Evolutionary conservation across 805 yeast species (phyloP).

Genomic region (Candida ponderosae): DNA sequence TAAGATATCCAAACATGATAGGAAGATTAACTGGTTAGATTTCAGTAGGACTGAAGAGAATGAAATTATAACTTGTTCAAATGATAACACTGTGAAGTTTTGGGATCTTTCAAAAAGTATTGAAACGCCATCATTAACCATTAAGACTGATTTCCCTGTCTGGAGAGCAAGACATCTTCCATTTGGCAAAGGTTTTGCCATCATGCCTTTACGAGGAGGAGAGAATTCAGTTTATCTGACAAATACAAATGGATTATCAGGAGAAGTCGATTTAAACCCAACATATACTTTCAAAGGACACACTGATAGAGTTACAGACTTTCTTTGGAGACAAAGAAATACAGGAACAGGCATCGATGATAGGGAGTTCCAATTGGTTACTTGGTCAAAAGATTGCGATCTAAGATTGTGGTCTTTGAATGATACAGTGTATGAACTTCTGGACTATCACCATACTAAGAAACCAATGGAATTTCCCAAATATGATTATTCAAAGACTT

Average conservation of each 20-base stretch:
- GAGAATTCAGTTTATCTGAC: constrained; percentile 36
- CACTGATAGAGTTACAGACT: constrained; percentile 77
- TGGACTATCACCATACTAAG: constrained; percentile 31
- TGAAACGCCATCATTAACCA: constrained; percentile 44
- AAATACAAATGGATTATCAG: constrained; percentile 16
- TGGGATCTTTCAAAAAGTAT: constrained; percentile 57
- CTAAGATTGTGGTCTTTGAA: constrained; percentile 72
- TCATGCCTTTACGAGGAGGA: constrained; percentile 90
- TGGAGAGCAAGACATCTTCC: constrained; percentile 86
- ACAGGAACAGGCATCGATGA: constrained; percentile 43
- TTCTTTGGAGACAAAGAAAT: constrained; percentile 74
- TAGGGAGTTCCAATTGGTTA: constrained; percentile 82
- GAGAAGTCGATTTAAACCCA: constrained; percentile 38
- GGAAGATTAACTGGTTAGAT: constrained; percentile 85
- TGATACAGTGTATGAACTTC: constrained; percentile 38
- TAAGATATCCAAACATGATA: constrained; percentile 65
- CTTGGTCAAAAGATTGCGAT: constrained; percentile 91
- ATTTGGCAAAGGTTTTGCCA: constrained; percentile 79
- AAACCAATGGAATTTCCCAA: constrained; percentile 27
- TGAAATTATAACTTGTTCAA: constrained; percentile 73
- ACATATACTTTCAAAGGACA: constrained; percentile 70
- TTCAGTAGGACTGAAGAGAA: constrained; percentile 56
- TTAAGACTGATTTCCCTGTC: constrained; percentile 75
- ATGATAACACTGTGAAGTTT: constrained; percentile 74
- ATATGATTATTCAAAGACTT: constrained; percentile 38